These are phyloP conservation scores for Penicillium ucsense DNA, from an alignment of 495 filamentous ascomycete species.

Conservation along the genomic window DNA sequence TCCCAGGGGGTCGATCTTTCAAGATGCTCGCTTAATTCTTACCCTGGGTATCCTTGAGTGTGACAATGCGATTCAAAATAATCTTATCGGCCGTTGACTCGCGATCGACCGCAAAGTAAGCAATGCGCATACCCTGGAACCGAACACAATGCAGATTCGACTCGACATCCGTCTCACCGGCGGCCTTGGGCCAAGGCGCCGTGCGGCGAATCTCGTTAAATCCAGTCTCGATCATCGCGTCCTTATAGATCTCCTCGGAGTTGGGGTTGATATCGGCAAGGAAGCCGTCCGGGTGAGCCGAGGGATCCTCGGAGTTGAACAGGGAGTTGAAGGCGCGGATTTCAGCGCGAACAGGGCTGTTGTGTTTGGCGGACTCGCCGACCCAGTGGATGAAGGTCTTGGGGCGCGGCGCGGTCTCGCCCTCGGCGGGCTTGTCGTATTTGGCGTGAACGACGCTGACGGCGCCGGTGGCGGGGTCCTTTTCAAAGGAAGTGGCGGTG, in stretches of 20 bases:
- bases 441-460: conserved; percentile 41
- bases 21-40: conserved; percentile 10
- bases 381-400: conserved; percentile 87
- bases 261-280: conserved; percentile 77
- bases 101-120: conserved; percentile 74
- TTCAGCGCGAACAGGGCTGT: conserved; percentile 63
- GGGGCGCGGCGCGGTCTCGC: conserved; percentile 53
- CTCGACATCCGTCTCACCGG: conserved; percentile 28
- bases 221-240: conserved; percentile 77
- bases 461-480: conserved; percentile 55
- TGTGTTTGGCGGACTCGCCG: conserved; percentile 43
- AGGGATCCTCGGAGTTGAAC: conserved; percentile 79
- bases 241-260: conserved; percentile 64
- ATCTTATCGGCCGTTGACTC: conserved; percentile 69
- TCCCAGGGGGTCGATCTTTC: no score
- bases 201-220: conserved; percentile 66
- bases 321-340: conserved; percentile 72
- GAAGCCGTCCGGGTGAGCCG: conserved; percentile 61
- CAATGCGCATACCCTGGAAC: conserved; percentile 89
- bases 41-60: conserved; percentile 60
- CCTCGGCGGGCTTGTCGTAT: conserved; percentile 44
- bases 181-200: conserved; percentile 74
- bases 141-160: conserved; percentile 59
- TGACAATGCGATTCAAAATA: conserved; percentile 86
- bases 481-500: conserved; percentile 65